A percentile compares a stretch with the other conserved stretches of the same genome.
These are phyloP conservation scores for Ballota nigra DNA, from an alignment of 257 asterid genomes.

Conservation along the genomic window DNA sequence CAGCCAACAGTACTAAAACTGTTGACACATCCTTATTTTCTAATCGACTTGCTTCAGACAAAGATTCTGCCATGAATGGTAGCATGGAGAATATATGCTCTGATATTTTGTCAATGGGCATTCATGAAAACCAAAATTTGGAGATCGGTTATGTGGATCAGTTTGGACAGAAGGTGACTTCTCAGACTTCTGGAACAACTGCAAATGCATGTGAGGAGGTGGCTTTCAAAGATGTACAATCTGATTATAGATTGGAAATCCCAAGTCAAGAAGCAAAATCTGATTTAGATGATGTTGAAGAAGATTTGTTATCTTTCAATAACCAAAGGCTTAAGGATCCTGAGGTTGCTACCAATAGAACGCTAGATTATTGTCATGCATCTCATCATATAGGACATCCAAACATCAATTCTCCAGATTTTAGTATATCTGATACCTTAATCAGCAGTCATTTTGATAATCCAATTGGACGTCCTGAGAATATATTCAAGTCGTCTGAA, in stretches of 20 bases:
- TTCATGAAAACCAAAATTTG: conserved; percentile 39
- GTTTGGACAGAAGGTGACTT: conserved; percentile 32
- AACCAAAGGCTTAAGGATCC: conserved; percentile 70
- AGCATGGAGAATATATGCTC: conserved; percentile 38
- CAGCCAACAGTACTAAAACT: conserved; percentile 25
- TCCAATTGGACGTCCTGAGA: conserved; percentile 47
- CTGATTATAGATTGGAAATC: conserved; percentile 35
- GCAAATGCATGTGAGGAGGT: conserved; percentile 28
- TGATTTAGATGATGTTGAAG: conserved; percentile 40
- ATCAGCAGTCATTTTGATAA: conserved; percentile 33
- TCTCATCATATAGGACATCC: conserved; percentile 34
- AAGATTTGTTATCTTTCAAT: conserved; percentile 53
- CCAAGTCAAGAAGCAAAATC: conserved; percentile 29
- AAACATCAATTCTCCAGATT: conserved; percentile 30
- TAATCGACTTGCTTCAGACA: conserved; percentile 32
- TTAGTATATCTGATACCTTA: conserved; percentile 28
- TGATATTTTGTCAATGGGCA: conserved; percentile 42
- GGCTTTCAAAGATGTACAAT: conserved; percentile 15
- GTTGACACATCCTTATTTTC: conserved; percentile 36
- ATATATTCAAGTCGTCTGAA: conserved; percentile 31
- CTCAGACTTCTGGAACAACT: conserved; percentile 31
- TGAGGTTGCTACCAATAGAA: conserved; percentile 41
- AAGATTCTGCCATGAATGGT: conserved; percentile 31
- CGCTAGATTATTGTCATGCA: conserved; percentile 39
- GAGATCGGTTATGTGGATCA: conserved; percentile 36